phyloP scores from a whole-genome alignment of 2,329 filamentous ascomycete genomes.

The Parastagonospora nodorum region DNA sequence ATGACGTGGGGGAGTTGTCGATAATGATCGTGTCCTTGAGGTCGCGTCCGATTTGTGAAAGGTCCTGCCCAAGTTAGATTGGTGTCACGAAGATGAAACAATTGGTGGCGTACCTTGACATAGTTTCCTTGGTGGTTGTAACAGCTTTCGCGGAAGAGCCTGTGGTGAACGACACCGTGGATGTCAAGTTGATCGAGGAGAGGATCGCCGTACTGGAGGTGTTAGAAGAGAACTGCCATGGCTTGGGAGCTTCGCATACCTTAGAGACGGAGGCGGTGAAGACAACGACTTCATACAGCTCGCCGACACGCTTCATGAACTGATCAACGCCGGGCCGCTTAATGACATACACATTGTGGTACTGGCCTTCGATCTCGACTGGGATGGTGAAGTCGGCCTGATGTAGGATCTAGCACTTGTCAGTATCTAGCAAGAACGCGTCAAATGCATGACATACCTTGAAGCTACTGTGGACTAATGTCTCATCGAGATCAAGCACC shows the following conservation, averaged over 20 bases:
- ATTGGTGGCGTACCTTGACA: conserved; percentile 68
- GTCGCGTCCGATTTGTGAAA: conserved; percentile 94
- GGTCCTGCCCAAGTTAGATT: conserved; percentile 61
- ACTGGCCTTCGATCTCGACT: conserved; percentile 97
- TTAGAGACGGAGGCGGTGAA: conserved; percentile 99
- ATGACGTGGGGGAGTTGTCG: conserved; percentile 98
- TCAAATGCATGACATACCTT: conserved; percentile 66
- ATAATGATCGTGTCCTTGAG: conserved; percentile 99
- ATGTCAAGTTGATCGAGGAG: conserved; percentile 96
- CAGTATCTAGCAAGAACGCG: conserved; percentile 6
- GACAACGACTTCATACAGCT: conserved; percentile 97
- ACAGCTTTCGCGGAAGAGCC: conserved; percentile 96
- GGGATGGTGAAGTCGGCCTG: conserved; percentile 99
- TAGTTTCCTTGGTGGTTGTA: conserved; percentile 99
- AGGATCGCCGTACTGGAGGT: conserved; percentile 84
- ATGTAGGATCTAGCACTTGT: conserved; percentile 76
- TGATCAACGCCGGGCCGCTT: conserved; percentile 98
- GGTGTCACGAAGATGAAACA: not conserved
- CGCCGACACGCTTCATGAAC: conserved; percentile 98
- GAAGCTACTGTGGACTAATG: conserved; percentile 96
- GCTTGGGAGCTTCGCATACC: conserved; percentile 54
- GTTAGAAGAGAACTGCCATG: conserved; percentile 14
- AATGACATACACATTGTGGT: conserved; percentile 99
- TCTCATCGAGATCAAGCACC: conserved; percentile 94
- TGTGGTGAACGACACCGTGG: conserved; percentile 93